These are phyloP conservation scores for Fomitopsis palustris DNA, from an alignment of 1,284 basidiomycete genomes.

Conservation along the genomic window DNA sequence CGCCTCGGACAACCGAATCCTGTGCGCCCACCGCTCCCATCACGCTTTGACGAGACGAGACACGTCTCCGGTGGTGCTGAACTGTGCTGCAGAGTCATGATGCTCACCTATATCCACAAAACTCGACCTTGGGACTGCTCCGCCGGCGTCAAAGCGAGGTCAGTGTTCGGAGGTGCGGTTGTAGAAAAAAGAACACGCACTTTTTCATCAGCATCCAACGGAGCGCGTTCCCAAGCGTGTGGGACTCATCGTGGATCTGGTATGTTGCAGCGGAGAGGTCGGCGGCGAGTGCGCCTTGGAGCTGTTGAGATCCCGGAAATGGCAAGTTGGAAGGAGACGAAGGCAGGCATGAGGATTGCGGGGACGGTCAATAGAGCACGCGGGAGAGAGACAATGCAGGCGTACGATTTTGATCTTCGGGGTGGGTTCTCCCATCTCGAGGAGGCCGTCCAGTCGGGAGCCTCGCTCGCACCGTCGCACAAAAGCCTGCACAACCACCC, in stretches of 20 bases:
- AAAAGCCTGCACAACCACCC: background rate
- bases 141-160: background rate
- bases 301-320: constrained; percentile 33
- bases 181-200: constrained; percentile 44
- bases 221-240: constrained; percentile 93
- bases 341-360: background rate
- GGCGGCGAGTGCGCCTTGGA: constrained; percentile 66
- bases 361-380: background rate
- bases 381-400: constrained; percentile 3
- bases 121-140: constrained; percentile 92
- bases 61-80: background rate
- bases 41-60: background rate
- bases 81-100: constrained; percentile 5
- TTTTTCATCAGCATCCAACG: constrained; percentile 99
- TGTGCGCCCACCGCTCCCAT: background rate
- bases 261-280: constrained; percentile 92
- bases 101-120: constrained; percentile 92
- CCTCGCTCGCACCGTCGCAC: background rate
- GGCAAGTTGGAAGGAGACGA: background rate
- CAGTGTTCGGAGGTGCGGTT: background rate
- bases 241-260: constrained; percentile 90
- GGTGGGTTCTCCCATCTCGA: constrained; percentile 41
- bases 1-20: background rate
- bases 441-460: background rate
- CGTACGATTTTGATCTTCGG: constrained; percentile 56